Evolutionary conservation across 257 asterid species (phyloP).

Genomic region (Paraleonurus japonicus): DNA sequence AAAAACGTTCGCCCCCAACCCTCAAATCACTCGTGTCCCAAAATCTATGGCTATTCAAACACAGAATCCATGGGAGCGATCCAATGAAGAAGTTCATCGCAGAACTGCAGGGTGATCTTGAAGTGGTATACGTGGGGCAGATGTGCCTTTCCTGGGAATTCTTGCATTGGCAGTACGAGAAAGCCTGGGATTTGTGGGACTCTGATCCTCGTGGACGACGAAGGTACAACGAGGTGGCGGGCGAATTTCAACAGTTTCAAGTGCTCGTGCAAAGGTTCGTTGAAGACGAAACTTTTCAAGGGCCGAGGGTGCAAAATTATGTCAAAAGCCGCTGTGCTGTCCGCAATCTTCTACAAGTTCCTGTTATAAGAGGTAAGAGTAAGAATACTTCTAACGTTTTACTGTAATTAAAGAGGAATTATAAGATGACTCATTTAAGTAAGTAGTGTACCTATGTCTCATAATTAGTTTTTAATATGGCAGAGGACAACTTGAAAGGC

Average conservation of each 20-base stretch:
- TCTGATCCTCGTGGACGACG: conserved; percentile 58
- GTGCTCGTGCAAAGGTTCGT: conserved; percentile 81
- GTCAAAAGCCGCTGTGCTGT: conserved; percentile 63
- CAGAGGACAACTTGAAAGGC: conserved; percentile 68
- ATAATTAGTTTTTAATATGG: not conserved
- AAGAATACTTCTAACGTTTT: too few species aligned
- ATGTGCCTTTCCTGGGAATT: conserved; percentile 97
- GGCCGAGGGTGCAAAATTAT: conserved; percentile 59
- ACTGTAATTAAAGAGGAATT: too few species aligned
- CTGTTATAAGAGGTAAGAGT: conserved; percentile 78
- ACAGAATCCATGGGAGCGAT: conserved; percentile 57
- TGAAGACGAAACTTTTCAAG: conserved; percentile 87
- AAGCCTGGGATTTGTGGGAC: conserved; percentile 72
- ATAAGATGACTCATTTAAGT: too few species aligned
- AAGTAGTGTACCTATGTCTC: too few species aligned
- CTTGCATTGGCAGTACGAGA: conserved; percentile 80
- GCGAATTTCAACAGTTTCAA: conserved; percentile 90
- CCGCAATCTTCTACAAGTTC: conserved; percentile 88
- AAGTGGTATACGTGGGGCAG: conserved; percentile 83
- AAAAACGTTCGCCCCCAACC: conserved; percentile 53
- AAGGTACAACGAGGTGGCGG: conserved; percentile 74
- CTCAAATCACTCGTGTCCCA: conserved; percentile 60
- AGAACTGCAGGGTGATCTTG: conserved; percentile 81
- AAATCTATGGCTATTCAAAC: conserved; percentile 55
- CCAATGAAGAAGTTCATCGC: conserved; percentile 72